Evolutionary conservation across 2,329 filamentous ascomycete species (phyloP).

Genomic region (Gliomastix tumulicola): DNA sequence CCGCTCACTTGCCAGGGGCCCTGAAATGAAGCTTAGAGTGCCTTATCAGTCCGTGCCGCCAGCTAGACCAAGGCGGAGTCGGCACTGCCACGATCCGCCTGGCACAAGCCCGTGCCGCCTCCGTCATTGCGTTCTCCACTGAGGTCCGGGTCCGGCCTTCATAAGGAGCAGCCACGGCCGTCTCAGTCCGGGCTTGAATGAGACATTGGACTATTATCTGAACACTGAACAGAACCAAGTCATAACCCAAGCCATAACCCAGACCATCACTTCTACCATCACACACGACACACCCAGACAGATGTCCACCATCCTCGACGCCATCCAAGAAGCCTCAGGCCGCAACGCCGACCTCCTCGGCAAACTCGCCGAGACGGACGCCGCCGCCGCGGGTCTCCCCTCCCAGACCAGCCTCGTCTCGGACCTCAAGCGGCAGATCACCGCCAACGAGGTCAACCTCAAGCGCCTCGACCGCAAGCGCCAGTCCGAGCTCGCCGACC

Average conservation of each 20-base stretch:
- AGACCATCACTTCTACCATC: background rate
- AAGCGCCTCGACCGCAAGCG: conserved; percentile 28
- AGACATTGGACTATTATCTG: no score
- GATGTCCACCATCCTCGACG: conserved; percentile 15
- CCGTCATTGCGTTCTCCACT: no score
- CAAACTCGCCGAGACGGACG: conserved; percentile 39
- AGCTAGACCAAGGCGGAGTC: no score
- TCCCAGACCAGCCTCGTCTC: conserved; percentile 36
- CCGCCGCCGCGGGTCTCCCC: conserved; percentile 35
- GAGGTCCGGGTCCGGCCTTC: no score
- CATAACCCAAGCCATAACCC: background rate
- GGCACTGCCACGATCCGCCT: no score
- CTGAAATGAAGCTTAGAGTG: no score
- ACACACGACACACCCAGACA: background rate
- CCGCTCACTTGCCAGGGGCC: no score
- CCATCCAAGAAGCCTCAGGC: conserved; percentile 29
- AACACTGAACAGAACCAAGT: no score
- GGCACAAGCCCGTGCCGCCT: no score
- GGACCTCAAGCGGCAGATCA: conserved; percentile 35
- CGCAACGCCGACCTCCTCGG: conserved; percentile 35
- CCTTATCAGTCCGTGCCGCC: no score
- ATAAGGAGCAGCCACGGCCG: no score
- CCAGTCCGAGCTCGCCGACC: conserved; percentile 40
- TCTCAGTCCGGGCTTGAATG: no score
- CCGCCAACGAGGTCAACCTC: conserved; percentile 26